Percentiles rank a stretch among this genome's conserved stretches.
Evolutionary conservation across 331 rosid species (phyloP).

Genomic region (Erythrophleum ivorense): DNA sequence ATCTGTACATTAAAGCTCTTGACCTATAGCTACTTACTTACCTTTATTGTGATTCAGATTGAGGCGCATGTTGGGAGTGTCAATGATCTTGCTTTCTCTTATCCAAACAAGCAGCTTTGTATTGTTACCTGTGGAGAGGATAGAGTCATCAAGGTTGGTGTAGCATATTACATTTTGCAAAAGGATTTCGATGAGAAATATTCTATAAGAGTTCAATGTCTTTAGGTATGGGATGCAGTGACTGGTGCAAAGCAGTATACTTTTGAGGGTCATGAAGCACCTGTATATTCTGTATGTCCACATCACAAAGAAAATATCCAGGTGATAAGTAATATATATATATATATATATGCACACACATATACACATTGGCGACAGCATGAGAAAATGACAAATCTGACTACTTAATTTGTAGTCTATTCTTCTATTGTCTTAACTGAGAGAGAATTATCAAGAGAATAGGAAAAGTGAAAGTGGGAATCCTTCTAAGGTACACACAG

Average conservation of each 20-base stretch:
- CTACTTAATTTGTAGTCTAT: not conserved
- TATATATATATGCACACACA: too few species aligned
- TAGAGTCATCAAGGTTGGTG: conserved; percentile 91
- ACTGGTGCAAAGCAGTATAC: conserved; percentile 59
- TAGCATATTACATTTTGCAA: conserved; percentile 35
- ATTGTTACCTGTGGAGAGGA: conserved; percentile 97
- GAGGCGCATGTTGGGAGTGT: conserved; percentile 98
- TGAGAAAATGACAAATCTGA: not conserved
- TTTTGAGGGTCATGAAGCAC: conserved; percentile 82
- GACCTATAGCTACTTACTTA: conserved; percentile 14
- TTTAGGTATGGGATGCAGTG: conserved; percentile 81
- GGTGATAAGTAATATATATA: conserved; percentile 37
- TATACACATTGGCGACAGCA: not conserved
- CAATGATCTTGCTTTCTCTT: conserved; percentile 95
- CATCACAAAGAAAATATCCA: conserved; percentile 80
- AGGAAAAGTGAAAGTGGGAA: not conserved
- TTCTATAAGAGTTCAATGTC: conserved; percentile 37
- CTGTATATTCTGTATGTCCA: conserved; percentile 77
- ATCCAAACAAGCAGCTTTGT: conserved; percentile 93
- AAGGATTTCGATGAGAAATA: conserved; percentile 23
- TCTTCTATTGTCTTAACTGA: conserved; percentile 8
- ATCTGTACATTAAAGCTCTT: conserved; percentile 4
- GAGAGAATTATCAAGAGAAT: not conserved
- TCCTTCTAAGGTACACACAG: too few species aligned
- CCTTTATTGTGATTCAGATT: conserved; percentile 62